phyloP scores from a whole-genome alignment of 768 basidiomycete genomes.

The Kwoniella sp. region DNA sequence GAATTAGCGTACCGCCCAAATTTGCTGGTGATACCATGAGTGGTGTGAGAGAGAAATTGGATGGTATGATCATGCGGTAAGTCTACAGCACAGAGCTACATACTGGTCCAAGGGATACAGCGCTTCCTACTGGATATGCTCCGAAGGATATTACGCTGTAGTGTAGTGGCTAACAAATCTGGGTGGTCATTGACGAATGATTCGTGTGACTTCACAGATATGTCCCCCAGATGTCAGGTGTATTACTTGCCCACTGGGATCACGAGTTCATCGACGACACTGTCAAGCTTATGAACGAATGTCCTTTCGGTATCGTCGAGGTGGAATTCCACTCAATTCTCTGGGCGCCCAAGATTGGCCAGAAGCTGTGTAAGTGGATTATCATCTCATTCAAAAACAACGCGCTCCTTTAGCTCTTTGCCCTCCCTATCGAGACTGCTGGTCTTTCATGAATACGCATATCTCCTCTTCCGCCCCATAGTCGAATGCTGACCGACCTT shows the following conservation, averaged over 20 bases:
- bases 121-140: too few species aligned
- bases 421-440: too few species aligned
- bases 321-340: constrained; percentile 79
- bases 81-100: too few species aligned
- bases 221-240: constrained; percentile 80
- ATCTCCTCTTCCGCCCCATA: too few species aligned
- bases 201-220: constrained; percentile 63
- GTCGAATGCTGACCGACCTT: constrained; percentile 2
- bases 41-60: constrained; percentile 85
- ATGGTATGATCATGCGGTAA: constrained; percentile 94
- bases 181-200: too few species aligned
- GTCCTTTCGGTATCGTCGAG: constrained; percentile 76
- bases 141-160: too few species aligned
- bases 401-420: too few species aligned
- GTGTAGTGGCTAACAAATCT: too few species aligned
- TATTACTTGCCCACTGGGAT: constrained; percentile 82
- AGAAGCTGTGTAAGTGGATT: constrained; percentile 68
- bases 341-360: constrained; percentile 83
- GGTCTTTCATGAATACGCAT: too few species aligned
- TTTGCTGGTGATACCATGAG: constrained; percentile 71
- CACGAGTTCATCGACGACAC: constrained; percentile 66
- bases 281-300: constrained; percentile 74
- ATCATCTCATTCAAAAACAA: background rate
- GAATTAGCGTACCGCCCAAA: constrained; percentile 76
- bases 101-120: too few species aligned